A percentile compares a stretch with the other conserved stretches of the same genome.
phyloP scores from a whole-genome alignment of 2,329 filamentous ascomycete genomes.

The Claviceps arundinis region DNA sequence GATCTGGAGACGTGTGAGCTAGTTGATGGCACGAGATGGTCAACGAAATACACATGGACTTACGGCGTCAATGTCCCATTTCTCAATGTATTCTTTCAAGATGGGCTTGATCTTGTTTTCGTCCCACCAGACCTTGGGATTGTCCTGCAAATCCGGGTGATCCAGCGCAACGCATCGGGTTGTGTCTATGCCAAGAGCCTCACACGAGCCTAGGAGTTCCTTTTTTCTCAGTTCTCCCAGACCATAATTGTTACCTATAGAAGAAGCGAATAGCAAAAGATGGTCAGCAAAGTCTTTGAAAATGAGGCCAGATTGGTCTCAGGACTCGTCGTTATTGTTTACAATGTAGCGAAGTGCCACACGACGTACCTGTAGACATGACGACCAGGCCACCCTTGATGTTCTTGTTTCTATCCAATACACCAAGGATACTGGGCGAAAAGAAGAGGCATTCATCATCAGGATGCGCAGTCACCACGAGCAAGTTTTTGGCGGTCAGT shows the following conservation, averaged over 20 bases:
- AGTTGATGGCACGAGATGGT: background rate
- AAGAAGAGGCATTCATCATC: constrained; percentile 27
- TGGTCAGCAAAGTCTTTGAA: background rate
- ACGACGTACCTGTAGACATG: constrained; percentile 18
- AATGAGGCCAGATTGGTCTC: background rate
- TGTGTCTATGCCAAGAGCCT: constrained; percentile 15
- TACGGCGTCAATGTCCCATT: constrained; percentile 25
- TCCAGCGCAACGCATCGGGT: constrained; percentile 19
- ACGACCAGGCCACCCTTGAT: constrained; percentile 15
- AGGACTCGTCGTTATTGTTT: too few species aligned
- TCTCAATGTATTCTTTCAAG: constrained; percentile 20
- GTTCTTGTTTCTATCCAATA: constrained; percentile 15
- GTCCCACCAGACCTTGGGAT: constrained; percentile 25
- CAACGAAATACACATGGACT: constrained; percentile 1
- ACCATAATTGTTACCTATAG: constrained; percentile 18
- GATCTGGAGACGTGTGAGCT: constrained; percentile 14
- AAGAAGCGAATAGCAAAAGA: background rate
- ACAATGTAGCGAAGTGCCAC: too few species aligned
- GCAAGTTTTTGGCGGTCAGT: constrained; percentile 19
- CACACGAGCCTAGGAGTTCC: constrained; percentile 18
- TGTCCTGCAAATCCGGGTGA: constrained; percentile 22
- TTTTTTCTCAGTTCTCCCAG: constrained; percentile 15
- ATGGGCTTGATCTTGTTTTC: constrained; percentile 18
- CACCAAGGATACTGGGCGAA: constrained; percentile 17
- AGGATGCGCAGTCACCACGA: constrained; percentile 25